Conservation (phyloP, 306 rosid genomes). For the Phaseolus lunatus region DNA sequence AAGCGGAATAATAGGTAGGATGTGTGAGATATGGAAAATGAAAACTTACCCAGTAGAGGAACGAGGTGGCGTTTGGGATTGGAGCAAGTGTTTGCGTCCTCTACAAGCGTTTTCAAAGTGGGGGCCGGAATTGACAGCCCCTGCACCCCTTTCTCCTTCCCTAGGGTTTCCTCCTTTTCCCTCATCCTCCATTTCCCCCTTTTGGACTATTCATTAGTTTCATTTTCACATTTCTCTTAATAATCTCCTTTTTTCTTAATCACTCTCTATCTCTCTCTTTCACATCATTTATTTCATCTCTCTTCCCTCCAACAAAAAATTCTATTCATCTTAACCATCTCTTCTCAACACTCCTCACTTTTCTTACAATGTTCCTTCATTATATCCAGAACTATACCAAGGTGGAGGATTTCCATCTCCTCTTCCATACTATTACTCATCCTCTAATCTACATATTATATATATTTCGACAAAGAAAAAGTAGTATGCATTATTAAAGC, state of each 20-base stretch:
- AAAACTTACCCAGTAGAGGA: conserved; percentile 40
- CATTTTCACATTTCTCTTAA: not conserved
- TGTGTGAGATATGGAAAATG: conserved; percentile 34
- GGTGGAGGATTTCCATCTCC: not conserved
- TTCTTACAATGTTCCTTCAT: not conserved
- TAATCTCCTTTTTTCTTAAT: not conserved
- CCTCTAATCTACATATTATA: not conserved
- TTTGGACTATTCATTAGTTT: conserved; percentile 8
- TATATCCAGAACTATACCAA: no score
- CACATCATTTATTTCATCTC: conserved; percentile 14
- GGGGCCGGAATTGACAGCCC: conserved; percentile 64
- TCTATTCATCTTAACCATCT: not conserved
- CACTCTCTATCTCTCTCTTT: not conserved
- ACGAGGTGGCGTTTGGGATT: conserved; percentile 40
- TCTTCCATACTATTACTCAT: no score
- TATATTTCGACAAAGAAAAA: not conserved
- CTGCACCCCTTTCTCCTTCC: conserved; percentile 15
- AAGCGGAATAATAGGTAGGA: conserved; percentile 46
- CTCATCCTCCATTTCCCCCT: not conserved
- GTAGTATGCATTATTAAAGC: not conserved
- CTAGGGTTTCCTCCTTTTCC: conserved; percentile 20
- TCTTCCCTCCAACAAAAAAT: not conserved
- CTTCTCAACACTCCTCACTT: not conserved
- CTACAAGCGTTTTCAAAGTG: conserved; percentile 59
- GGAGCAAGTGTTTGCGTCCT: conserved; percentile 60